phyloP scores from a whole-genome alignment of 768 basidiomycete genomes.

The Calvatia gigantea region DNA sequence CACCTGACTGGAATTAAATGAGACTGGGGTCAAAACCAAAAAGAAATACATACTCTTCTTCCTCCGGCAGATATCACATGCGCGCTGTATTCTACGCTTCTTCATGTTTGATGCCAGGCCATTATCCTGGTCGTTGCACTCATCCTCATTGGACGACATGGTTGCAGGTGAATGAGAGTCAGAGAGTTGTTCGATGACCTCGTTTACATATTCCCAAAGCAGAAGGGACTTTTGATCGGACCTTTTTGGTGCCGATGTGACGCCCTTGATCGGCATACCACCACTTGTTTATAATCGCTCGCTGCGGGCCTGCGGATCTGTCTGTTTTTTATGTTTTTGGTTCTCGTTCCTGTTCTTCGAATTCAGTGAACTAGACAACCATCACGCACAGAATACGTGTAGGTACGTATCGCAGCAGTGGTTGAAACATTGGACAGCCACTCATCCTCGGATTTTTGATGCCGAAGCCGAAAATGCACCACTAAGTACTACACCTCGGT shows the following conservation, averaged over 20 bases:
- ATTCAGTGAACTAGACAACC: background rate
- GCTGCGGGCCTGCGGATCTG: too few relatives aligned
- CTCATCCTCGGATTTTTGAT: too few relatives aligned
- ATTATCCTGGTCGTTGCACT: constrained; percentile 45
- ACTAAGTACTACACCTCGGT: too few relatives aligned
- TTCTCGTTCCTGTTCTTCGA: background rate
- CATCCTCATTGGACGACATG: constrained; percentile 71
- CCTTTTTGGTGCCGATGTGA: constrained; percentile 6
- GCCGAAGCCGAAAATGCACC: too few relatives aligned
- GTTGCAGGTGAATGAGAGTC: constrained; percentile 1
- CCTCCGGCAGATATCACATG: constrained; percentile 78
- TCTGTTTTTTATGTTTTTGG: too few relatives aligned
- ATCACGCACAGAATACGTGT: background rate
- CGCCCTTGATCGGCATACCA: background rate
- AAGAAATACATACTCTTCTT: constrained; percentile 64
- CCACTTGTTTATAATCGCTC: background rate
- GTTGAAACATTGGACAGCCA: too few relatives aligned
- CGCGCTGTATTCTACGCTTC: constrained; percentile 71
- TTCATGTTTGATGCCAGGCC: constrained; percentile 39
- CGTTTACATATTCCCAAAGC: background rate
- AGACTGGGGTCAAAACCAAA: background rate
- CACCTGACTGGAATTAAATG: constrained; percentile 53
- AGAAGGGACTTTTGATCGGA: background rate
- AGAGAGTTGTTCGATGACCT: background rate
- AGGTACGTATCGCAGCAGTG: background rate